Base-by-base conservation (phyloP, 441 rosid species). In the Jatropha podagrica region DNA sequence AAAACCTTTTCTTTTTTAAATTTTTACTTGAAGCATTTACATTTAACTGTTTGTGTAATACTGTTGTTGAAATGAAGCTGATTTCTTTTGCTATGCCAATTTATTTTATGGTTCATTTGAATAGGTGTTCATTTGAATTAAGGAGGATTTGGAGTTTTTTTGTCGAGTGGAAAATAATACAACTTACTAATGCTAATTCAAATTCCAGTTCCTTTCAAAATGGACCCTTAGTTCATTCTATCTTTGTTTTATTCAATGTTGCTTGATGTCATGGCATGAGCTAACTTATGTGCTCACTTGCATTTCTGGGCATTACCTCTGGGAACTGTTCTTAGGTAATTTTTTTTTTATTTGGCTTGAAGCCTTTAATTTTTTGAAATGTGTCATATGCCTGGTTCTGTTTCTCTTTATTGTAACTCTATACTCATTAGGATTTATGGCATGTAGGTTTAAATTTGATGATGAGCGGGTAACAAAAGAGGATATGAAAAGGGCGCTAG, bases 391-490 rank as follows among this genome's bases (percentile, higher is more conserved):
- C 32, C 26, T 20, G 42, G 9, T 2, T 13, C 3, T n/a, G 52
- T 23, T 27, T 32, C 40, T 37, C 17, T 10, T 27, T 46, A n/a
- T 9, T 2, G 2, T 26, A 56, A 48, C 65, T 12, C 40, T 2
- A 23, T 6, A 12, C 4, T 37, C 27, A 1, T 27, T 67, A 8
- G 46, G 13, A 56, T 13, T 40, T 67, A 15, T 56, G 42, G 27
- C 48, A 14, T 73, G 11, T 62, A 93, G 98, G 98, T 92, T 85
- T 76, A 95, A 93, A 77, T 95, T 95, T 83, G 99, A 95, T 74
- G 99, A 95, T 87, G 99, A 95, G 78, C 90, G 98, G 74, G 99
- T 95, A 61, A 93, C 98, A 13, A 95, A 91, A 80, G 99, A 95
- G 85, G 98, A 91, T 82, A 75, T 83, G 74, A 91, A 93, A 80